Evolutionary conservation across 2,329 filamentous ascomycete genomes (phyloP), one percentile per base, ranked within the genome.

Genomic region (Colletotrichum camelliae): DNA sequence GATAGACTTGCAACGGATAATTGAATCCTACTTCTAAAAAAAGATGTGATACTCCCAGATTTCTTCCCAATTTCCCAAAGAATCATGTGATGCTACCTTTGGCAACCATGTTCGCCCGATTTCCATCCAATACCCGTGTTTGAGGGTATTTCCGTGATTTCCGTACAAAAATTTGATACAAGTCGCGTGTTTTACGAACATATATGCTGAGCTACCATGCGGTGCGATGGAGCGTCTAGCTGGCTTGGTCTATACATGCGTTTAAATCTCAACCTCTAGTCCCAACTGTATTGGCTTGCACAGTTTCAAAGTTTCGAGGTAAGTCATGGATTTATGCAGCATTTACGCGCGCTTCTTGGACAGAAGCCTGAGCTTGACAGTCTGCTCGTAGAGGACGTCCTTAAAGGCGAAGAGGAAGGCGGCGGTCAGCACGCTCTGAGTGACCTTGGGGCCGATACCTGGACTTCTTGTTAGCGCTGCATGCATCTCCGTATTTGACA

Each of bases 351-450:
- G 80, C 82, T 85, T 89, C 80, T 84, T 86, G 68, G 85, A 52
- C 82, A 58, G 86, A 82, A 27, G 82, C 69, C 95, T 89, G 37
- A 95, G 90, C 80, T 89, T 91, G 67, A 96, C 87, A 1, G 93
- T 96, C 85, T 94, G 92, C 81, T 95, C 94, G 83, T 98, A 99
- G 7, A 99, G 90, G 8, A 95, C 95, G 83, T 99, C 97, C 89
- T 99, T 99, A 88, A 99, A 98, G 3, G 96, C 97, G 83, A 99
- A 99, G 74, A 99, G 88, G 86, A 98, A 96, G 4, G 97, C 97
- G 7, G 97, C 97, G 6, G 97, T 99, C 77, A 99, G 91, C 61
- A 98, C 97, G 83, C 96, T 98, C 87, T 99, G 97, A 24, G 96
- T 96, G 79, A 99, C 94, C 90, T 99, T 99, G 80, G 97, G 96